Evolutionary conservation across 2,329 filamentous ascomycete species (phyloP).

Genomic region (Thelonectria rubi): DNA sequence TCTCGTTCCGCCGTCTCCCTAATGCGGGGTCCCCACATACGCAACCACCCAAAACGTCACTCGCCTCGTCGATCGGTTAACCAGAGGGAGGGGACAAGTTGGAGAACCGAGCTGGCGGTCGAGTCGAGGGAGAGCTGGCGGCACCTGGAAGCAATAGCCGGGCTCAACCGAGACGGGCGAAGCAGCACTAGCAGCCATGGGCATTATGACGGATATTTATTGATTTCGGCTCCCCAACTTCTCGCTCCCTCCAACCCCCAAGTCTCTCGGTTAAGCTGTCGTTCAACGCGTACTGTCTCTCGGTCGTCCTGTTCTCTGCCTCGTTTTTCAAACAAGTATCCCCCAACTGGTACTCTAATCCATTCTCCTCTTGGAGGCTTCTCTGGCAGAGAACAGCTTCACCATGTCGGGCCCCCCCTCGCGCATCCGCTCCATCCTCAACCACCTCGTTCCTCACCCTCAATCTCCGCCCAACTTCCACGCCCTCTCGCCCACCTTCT

Average conservation of each 20-base stretch:
- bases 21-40: slow-evolving; percentile 14
- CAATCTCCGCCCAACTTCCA: slow-evolving; percentile 70
- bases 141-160: slow-evolving; percentile 35
- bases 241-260: neutral
- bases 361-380: too few species aligned
- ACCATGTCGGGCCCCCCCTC: slow-evolving; percentile 71
- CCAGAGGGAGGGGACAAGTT: slow-evolving; percentile 21
- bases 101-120: slow-evolving; percentile 38
- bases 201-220: slow-evolving; percentile 19
- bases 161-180: slow-evolving; percentile 39
- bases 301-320: slow-evolving; percentile 13
- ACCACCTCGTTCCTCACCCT: slow-evolving; percentile 55
- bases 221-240: slow-evolving; percentile 10
- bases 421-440: slow-evolving; percentile 66
- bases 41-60: slow-evolving; percentile 30
- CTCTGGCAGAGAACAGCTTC: slow-evolving; percentile 13
- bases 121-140: neutral
- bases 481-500: slow-evolving; percentile 85
- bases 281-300: neutral
- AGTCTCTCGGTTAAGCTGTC: neutral
- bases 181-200: slow-evolving; percentile 31
- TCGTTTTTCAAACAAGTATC: neutral
- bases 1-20: too few species aligned
- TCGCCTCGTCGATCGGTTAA: slow-evolving; percentile 26
- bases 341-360: neutral